phyloP scores from a whole-genome alignment of 116 monocot species.

The Phalaenopsis hybrid region DNA sequence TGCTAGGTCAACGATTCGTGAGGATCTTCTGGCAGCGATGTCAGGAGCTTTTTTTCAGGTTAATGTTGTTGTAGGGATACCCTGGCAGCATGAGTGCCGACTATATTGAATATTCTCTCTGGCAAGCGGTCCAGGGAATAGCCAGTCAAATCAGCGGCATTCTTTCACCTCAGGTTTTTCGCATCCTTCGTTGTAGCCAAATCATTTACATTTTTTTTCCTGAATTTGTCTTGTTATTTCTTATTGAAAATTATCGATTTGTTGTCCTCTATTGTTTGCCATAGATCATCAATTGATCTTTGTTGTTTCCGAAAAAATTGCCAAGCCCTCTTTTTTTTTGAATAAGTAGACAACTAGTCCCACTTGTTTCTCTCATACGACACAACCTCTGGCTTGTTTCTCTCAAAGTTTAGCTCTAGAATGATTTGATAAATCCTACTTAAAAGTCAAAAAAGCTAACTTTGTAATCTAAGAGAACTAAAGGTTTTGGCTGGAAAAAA shows the following conservation, averaged over 20 bases:
- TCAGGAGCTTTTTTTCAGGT: constrained; percentile 23
- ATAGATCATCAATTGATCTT: too few relatives aligned
- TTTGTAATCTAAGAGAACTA: too few relatives aligned
- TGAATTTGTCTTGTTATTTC: not conserved
- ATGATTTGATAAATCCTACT: too few relatives aligned
- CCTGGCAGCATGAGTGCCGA: constrained; percentile 74
- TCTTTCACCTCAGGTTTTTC: constrained; percentile 77
- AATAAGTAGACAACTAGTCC: too few relatives aligned
- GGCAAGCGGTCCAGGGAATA: constrained; percentile 88
- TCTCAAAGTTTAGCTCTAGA: too few relatives aligned
- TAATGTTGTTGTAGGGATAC: constrained; percentile 78
- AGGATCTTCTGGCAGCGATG: constrained; percentile 26
- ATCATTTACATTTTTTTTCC: not conserved
- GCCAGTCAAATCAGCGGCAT: constrained; percentile 91
- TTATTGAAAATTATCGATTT: not conserved
- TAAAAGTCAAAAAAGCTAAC: too few relatives aligned
- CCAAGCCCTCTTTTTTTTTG: too few relatives aligned
- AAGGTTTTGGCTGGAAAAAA: too few relatives aligned
- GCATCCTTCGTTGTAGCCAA: not conserved
- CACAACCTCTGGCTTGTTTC: too few relatives aligned
- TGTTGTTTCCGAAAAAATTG: too few relatives aligned
- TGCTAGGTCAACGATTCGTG: not conserved
- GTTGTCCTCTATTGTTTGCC: not conserved
- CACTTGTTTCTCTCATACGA: too few relatives aligned
- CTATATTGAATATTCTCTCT: constrained; percentile 81